Conservation (phyloP, 495 filamentous ascomycete species). For the Penicillium bialowiezense region DNA sequence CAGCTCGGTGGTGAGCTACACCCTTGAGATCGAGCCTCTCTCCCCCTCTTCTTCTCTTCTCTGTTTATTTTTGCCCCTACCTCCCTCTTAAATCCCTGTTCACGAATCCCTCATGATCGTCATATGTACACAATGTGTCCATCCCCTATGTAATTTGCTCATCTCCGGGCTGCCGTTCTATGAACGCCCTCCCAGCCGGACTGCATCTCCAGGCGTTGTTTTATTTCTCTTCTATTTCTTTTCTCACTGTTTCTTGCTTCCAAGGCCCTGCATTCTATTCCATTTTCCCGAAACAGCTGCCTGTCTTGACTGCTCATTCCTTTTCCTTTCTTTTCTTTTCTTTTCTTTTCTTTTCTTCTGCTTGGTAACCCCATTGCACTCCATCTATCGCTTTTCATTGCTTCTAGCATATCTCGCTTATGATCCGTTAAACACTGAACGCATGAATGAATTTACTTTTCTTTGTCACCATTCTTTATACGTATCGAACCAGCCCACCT, state of each 20-base stretch:
- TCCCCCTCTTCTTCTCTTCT: constrained; percentile 17
- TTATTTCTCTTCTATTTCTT: neutral
- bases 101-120: constrained; percentile 36
- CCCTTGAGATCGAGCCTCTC: constrained; percentile 17
- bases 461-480: too few relatives aligned
- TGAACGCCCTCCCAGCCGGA: neutral
- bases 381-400: neutral
- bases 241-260: neutral
- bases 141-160: constrained; percentile 20
- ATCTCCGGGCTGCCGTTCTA: neutral
- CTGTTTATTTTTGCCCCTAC: constrained; percentile 14
- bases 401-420: neutral
- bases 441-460: neutral
- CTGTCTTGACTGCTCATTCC: neutral
- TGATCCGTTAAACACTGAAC: neutral
- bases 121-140: constrained; percentile 22
- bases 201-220: constrained; percentile 8
- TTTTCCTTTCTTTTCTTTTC: neutral
- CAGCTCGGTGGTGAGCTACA: constrained; percentile 46
- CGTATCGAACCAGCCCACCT: too few relatives aligned
- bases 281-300: too few relatives aligned
- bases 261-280: too few relatives aligned
- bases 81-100: constrained; percentile 14
- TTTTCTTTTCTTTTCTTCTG: neutral
- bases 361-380: neutral